Evolutionary conservation across 2,329 filamentous ascomycete species (phyloP), one percentile per base, ranked within the genome.

Genomic region (Fusarium guadeloupense): DNA sequence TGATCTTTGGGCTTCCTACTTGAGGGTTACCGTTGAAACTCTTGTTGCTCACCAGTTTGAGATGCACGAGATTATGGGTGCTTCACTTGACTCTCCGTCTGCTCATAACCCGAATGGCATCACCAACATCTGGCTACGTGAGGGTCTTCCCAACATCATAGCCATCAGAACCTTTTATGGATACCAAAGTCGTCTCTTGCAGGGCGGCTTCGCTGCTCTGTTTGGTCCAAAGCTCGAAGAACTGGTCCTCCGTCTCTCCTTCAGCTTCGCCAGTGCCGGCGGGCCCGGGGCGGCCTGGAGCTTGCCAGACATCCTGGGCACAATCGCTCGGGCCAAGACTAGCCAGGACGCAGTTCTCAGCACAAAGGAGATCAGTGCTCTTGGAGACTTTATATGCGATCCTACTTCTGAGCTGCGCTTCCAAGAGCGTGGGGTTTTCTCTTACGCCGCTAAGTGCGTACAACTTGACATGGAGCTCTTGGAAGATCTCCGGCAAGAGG

Each of bases 161-260:
- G 81, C 80, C 12, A 78, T 84, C 2, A 76, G 81, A 2, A 78
- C 78, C 19, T 84, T 84, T 54, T 83, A 84, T 59, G 75, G 78
- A 34, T 83, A 83, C 62, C 82, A 84, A 64, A 81, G 78, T 9
- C 76, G 82, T 3, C 72, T 84, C 2, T 72, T 85, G 4, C 81
- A 84, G 52, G 76, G 75, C 7, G 81, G 81, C 0, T 84, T 85
- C 52, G 76, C 80, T 0, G 77, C 80, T 1, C 71, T 84, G 0
- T 84, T 84, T 30, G 81, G 81, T 0, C 73, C 79, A 8, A 83
- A 82, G 66, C 69, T 84, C 6, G 81, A 84, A 51, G 81, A 84
- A 51, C 74, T 84, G 0, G 81, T 83, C 3, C 75, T 85, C 14
- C 82, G 82, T 53, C 74, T 84, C 0, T 83, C 81, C 0, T 85